A percentile compares a stretch with the other conserved stretches of the same genome.
These are phyloP conservation scores for Guadua angustifolia DNA, from an alignment of 176 grass and related monocot species.

Conservation along the genomic window DNA sequence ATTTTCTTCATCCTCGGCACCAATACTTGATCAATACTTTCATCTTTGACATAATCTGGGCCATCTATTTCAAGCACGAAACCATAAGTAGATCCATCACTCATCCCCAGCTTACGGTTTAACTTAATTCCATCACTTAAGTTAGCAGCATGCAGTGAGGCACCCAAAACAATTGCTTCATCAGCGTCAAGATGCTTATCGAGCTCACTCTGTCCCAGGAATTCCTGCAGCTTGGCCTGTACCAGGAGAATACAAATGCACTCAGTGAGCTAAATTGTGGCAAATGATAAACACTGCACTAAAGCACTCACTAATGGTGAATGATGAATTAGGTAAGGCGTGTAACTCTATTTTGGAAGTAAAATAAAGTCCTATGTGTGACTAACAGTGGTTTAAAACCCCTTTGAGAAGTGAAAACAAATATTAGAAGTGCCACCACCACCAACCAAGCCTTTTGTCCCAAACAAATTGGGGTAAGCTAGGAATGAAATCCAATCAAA, in stretches of 20 bases:
- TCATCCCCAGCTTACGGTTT: constrained; percentile 96
- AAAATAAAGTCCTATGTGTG: neutral
- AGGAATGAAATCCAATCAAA: too few relatives aligned
- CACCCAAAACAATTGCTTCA: constrained; percentile 95
- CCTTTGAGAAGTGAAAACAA: constrained; percentile 10
- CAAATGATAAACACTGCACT: constrained; percentile 12
- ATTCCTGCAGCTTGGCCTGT: constrained; percentile 91
- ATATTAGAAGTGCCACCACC: neutral
- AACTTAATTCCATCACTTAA: constrained; percentile 99
- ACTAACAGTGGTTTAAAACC: neutral
- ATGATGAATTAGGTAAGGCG: neutral
- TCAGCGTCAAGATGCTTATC: constrained; percentile 99
- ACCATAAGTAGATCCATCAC: constrained; percentile 95
- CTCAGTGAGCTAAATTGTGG: neutral
- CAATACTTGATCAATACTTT: constrained; percentile 68
- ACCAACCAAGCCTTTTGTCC: too few relatives aligned
- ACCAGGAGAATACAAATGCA: constrained; percentile 43
- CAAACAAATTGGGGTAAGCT: too few relatives aligned
- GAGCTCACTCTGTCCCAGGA: constrained; percentile 74
- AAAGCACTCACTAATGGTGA: constrained; percentile 5
- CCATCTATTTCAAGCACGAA: constrained; percentile 80
- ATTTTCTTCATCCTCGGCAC: constrained; percentile 98
- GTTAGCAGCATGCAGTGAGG: constrained; percentile 97
- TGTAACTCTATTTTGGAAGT: neutral
- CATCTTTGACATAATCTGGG: constrained; percentile 74